phyloP scores from a whole-genome alignment of 202 grass and related monocot genomes.

The Carex arenaria region DNA sequence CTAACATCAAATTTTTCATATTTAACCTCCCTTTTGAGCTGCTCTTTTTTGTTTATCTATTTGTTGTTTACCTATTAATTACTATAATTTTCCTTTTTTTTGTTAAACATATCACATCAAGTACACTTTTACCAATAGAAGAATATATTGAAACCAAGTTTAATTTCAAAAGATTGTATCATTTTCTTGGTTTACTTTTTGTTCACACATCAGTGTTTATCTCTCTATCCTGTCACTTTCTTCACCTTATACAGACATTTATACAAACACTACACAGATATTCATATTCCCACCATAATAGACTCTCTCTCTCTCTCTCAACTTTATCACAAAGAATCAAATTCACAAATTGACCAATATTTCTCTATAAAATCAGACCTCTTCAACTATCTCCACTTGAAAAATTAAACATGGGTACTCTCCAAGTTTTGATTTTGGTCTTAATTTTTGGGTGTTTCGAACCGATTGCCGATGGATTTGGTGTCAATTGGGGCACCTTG shows the following conservation, averaged over 20 bases:
- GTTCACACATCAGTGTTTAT: slow-evolving; percentile 24
- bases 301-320: neutral
- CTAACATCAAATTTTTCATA: neutral
- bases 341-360: slow-evolving; percentile 13
- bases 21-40: neutral
- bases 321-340: slow-evolving; percentile 13
- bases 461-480: slow-evolving; percentile 37
- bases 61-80: neutral
- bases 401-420: slow-evolving; percentile 3
- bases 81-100: neutral
- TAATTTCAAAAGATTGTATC: slow-evolving; percentile 9
- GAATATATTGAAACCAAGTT: neutral
- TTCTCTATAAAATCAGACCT: neutral
- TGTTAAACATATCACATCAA: slow-evolving; percentile 20
- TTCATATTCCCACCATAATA: slow-evolving; percentile 15
- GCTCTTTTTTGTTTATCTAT: neutral
- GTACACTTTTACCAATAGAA: neutral
- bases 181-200: slow-evolving; percentile 12
- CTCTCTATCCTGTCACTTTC: slow-evolving; percentile 21
- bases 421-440: slow-evolving; percentile 14
- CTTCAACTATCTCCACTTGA: neutral
- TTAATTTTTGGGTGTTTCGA: slow-evolving; percentile 15
- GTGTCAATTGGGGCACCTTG: slow-evolving; percentile 93
- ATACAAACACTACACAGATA: neutral
- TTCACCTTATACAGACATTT: neutral